Conservation (phyloP, 2,329 filamentous ascomycete genomes). For the Xylariaceae sp. region DNA sequence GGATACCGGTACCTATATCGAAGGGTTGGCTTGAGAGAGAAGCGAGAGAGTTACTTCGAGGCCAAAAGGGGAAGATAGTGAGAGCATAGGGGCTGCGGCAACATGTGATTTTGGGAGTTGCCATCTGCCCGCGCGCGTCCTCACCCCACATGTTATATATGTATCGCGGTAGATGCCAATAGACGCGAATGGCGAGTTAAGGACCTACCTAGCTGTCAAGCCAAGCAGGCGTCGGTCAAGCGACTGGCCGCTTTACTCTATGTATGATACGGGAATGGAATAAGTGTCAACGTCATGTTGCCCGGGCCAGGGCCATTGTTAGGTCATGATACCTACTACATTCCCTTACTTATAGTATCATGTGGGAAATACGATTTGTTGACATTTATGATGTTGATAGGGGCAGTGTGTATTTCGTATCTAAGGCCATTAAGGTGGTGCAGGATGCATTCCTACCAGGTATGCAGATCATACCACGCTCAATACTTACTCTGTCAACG, state of each 20-base stretch:
- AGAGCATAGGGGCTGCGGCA: slow-evolving; percentile 5
- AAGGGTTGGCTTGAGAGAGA: slow-evolving; percentile 22
- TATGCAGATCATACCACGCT: no score
- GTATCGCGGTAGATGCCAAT: slow-evolving; percentile 3
- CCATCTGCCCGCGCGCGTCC: background rate
- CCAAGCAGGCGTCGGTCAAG: background rate
- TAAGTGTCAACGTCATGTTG: background rate
- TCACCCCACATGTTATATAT: slow-evolving; percentile 15
- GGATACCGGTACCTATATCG: slow-evolving; percentile 25
- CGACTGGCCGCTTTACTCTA: background rate
- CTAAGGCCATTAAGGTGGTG: no score
- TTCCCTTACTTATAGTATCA: no score
- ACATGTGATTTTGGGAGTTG: slow-evolving; percentile 8
- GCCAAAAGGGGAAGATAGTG: slow-evolving; percentile 15
- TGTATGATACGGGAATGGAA: background rate
- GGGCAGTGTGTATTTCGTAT: no score
- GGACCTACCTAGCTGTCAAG: background rate
- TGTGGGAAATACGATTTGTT: no score
- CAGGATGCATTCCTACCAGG: no score
- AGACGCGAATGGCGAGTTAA: background rate
- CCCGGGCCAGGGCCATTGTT: no score
- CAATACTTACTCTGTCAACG: no score
- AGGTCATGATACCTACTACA: no score
- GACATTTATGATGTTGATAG: no score
- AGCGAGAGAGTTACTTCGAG: slow-evolving; percentile 4